Evolutionary conservation across 768 basidiomycete genomes (phyloP).

Genomic region (Cystofilobasidium capitatum): DNA sequence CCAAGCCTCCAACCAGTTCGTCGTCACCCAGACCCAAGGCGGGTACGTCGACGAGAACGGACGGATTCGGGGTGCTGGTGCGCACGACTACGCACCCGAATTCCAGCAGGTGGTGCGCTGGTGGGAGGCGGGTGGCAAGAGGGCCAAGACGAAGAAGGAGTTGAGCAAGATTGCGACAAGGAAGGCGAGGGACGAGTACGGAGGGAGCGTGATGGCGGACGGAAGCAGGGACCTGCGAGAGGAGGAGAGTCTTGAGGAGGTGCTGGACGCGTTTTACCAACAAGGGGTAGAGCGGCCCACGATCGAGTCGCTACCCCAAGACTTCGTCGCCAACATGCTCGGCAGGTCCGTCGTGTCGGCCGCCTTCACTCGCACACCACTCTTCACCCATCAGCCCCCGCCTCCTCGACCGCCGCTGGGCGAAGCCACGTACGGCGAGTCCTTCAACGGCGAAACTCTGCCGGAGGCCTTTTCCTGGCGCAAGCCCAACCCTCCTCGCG

Average conservation of each 20-base stretch:
- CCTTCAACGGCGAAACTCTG: neutral
- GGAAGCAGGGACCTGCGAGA: slow-evolving; percentile 5
- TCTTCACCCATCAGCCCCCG: neutral
- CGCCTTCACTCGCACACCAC: neutral
- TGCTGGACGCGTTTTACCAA: slow-evolving; percentile 4
- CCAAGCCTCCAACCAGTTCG: neutral
- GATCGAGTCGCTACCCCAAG: neutral
- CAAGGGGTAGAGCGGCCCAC: neutral
- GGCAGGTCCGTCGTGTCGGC: neutral
- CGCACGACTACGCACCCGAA: slow-evolving; percentile 1
- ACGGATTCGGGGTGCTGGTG: slow-evolving; percentile 8
- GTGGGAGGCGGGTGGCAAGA: slow-evolving; percentile 23
- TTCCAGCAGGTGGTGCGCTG: slow-evolving; percentile 2
- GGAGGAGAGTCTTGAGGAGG: slow-evolving; percentile 15
- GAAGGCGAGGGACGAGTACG: neutral
- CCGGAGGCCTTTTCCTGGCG: slow-evolving; percentile 13
- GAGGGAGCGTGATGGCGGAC: slow-evolving; percentile 13
- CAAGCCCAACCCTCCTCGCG: neutral
- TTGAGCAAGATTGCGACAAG: slow-evolving; percentile 6
- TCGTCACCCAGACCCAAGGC: slow-evolving; percentile 1
- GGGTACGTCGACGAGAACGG: slow-evolving; percentile 16
- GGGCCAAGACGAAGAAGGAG: slow-evolving; percentile 25
- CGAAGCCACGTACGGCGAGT: neutral
- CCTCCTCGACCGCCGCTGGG: neutral
- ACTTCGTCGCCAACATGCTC: slow-evolving; percentile 1